These are phyloP conservation scores for Fagopyrum esculentum DNA, from an alignment of 148 eudicot genomes.

Conservation along the genomic window DNA sequence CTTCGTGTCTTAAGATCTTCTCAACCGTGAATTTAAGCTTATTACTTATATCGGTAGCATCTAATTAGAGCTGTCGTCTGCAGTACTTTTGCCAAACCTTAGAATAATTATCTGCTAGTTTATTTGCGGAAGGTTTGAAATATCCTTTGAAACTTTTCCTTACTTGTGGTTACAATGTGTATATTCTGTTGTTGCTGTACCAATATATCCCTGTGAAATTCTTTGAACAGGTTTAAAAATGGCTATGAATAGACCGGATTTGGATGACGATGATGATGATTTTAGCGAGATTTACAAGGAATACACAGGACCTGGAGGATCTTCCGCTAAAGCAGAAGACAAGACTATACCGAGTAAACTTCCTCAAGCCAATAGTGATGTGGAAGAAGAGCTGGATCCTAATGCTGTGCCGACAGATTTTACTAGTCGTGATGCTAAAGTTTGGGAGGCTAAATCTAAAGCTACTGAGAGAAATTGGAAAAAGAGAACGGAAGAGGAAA, in stretches of 20 bases:
- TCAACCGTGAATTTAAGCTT: not conserved
- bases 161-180: not conserved
- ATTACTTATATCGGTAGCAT: not conserved
- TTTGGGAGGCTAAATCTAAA: constrained; percentile 99
- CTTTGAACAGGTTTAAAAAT: constrained; percentile 21
- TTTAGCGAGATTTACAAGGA: constrained; percentile 92
- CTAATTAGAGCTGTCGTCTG: not conserved
- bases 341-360: constrained; percentile 41
- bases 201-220: not conserved
- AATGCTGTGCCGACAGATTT: constrained; percentile 99
- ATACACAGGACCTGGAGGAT: constrained; percentile 81
- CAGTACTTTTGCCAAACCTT: not conserved
- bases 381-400: constrained; percentile 88
- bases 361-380: constrained; percentile 63
- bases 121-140: not conserved
- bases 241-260: constrained; percentile 55
- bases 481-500: constrained; percentile 94
- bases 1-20: not conserved
- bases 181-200: not conserved
- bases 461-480: constrained; percentile 99
- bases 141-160: not conserved
- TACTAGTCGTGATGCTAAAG: constrained; percentile 95
- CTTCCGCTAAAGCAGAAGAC: constrained; percentile 50
- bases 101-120: not conserved
- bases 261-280: constrained; percentile 75